Base-by-base conservation (phyloP, 257 asterid species). In the Penstemon newberryi region DNA sequence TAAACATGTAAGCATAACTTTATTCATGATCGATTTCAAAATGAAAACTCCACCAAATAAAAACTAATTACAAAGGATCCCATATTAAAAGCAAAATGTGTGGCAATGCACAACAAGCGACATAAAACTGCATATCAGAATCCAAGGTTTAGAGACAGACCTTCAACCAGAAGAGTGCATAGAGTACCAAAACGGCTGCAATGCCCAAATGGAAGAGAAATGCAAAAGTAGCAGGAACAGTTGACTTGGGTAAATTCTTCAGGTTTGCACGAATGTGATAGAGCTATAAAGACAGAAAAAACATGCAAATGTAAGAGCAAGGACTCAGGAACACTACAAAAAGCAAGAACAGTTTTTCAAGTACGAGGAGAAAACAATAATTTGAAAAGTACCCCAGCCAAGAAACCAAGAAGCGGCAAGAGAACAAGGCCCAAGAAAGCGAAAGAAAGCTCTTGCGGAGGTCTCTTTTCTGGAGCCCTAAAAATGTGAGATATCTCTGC, bases 401-500 rank as follows among this genome's bases (percentile, higher is more conserved):
- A 76, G 84, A 94, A 89, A 69, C 96, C 99, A 8, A 85, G 4
- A 36, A 94, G 75, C 50, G 99, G 98, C 70, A 91, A 33, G 78
- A 86, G 69, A 78, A 91, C 95, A 39, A 94, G 80, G 63, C 84
- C 97, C 80, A 74, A 77, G 95, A 91, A 94, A 36, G 77, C 83
- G 78, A 84, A 79, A 47, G 96, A 91, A 57, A 94, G 97, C 84
- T 87, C 82, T 64, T 69, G 82, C 46, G 93, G 87, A 60, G 99
- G 96, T 52, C 85, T 84, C 77, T 91, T 91, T 66, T 91, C 98
- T 71, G 96, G 96, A 78, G 71, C 81, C 83, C 96, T 85, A 68
- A 91, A 94, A 59, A 89, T 86, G 88, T 94, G 99, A 70, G 78
- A 53, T 46, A 89, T 91, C 87, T 94, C 99, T 59, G 93, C 85